Evolutionary conservation across 2,329 filamentous ascomycete genomes (phyloP).

Genomic region (Colletotrichum coccodes): DNA sequence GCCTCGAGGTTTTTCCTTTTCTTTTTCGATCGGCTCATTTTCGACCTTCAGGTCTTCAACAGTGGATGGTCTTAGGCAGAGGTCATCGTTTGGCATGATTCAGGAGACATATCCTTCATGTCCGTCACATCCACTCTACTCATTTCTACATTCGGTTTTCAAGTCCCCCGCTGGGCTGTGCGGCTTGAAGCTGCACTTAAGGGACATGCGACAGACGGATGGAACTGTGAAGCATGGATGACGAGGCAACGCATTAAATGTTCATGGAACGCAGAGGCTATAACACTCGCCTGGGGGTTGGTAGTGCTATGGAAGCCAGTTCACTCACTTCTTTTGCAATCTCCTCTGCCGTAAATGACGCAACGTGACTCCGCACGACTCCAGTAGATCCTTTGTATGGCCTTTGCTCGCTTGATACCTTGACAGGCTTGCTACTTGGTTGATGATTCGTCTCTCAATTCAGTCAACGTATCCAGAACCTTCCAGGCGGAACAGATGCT

Average conservation of each 20-base stretch:
- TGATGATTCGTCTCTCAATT: neutral
- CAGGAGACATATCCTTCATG: neutral
- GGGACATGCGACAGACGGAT: neutral
- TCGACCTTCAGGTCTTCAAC: neutral
- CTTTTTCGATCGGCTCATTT: neutral
- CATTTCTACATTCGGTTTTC: neutral
- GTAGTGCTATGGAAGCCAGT: constrained; percentile 11
- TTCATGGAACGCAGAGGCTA: neutral
- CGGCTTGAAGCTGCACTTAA: constrained; percentile 18
- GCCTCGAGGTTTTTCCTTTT: constrained; percentile 5
- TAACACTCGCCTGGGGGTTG: neutral
- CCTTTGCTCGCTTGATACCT: neutral
- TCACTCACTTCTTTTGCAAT: neutral
- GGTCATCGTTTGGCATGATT: neutral
- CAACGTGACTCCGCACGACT: neutral
- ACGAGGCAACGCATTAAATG: neutral
- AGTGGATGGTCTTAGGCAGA: neutral
- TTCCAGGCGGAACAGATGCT: neutral
- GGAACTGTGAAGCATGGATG: neutral
- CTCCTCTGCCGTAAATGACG: neutral
- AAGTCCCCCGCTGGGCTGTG: constrained; percentile 1
- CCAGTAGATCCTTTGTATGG: neutral
- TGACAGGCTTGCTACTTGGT: too few species aligned
- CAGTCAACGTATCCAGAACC: neutral
- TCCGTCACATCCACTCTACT: neutral